Conservation (phyloP, 805 yeast genomes). For the Kodamaea restingae region DNA sequence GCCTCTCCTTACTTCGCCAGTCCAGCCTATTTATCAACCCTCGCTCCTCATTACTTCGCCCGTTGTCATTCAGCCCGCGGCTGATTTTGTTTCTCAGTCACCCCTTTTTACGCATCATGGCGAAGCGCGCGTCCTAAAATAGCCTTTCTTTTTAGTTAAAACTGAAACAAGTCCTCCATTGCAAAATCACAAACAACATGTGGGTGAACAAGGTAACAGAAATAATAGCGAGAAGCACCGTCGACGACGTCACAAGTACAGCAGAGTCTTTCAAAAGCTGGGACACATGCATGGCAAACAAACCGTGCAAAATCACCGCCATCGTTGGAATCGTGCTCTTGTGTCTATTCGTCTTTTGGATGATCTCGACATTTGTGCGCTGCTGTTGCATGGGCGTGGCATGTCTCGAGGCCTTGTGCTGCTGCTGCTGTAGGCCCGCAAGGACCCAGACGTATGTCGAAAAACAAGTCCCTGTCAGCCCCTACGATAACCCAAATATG, state of each 20-base stretch:
- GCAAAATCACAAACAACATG: constrained; percentile 6
- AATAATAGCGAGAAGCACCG: constrained; percentile 6
- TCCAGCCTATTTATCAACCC: too few relatives aligned
- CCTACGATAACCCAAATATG: constrained; percentile 32
- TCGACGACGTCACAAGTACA: constrained; percentile 25
- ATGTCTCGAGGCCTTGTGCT: constrained; percentile 44
- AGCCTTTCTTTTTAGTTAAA: constrained; percentile 1
- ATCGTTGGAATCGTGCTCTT: constrained; percentile 69
- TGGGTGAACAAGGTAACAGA: constrained; percentile 8
- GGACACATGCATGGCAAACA: constrained; percentile 80
- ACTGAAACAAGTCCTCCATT: background rate
- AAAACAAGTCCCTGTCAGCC: constrained; percentile 17
- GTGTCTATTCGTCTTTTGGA: constrained; percentile 50
- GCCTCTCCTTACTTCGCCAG: too few relatives aligned
- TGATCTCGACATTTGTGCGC: constrained; percentile 50
- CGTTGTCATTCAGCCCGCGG: too few relatives aligned
- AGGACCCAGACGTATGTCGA: constrained; percentile 12
- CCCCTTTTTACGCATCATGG: constrained; percentile 1
- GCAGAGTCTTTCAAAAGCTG: constrained; percentile 59
- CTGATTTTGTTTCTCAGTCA: background rate
- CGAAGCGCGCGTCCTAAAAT: constrained; percentile 5
- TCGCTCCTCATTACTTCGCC: too few relatives aligned
- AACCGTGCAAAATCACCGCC: constrained; percentile 69
- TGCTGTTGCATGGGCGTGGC: constrained; percentile 53
- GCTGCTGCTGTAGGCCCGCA: constrained; percentile 41